Evolutionary conservation across 345 rosid species (phyloP).

Genomic region (Salix purpurea): DNA sequence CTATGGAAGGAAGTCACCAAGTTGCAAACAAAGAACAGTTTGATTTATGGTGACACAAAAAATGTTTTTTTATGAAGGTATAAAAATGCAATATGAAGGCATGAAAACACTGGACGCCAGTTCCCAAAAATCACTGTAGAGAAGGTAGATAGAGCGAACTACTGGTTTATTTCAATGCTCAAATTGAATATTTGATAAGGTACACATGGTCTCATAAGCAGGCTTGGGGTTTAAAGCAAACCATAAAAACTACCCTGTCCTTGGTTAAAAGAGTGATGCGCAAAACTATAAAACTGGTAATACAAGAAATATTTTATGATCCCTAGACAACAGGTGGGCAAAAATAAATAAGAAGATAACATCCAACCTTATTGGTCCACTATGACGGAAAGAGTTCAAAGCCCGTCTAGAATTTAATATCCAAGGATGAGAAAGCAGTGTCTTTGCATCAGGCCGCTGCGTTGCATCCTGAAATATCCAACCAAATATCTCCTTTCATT

Average conservation of each 20-base stretch:
- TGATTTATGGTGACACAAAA: background rate
- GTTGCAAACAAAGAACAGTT: background rate
- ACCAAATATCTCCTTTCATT: slow-evolving; percentile 9
- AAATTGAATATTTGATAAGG: background rate
- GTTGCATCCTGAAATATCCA: slow-evolving; percentile 75
- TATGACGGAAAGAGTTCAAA: slow-evolving; percentile 83
- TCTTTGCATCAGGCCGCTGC: slow-evolving; percentile 98
- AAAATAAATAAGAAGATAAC: background rate
- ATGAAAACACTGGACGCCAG: background rate
- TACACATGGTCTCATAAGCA: background rate
- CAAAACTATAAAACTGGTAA: background rate
- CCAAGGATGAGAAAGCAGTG: slow-evolving; percentile 99
- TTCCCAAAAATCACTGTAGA: background rate
- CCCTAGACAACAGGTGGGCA: background rate
- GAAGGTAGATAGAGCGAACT: background rate
- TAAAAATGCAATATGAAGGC: background rate
- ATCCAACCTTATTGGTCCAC: slow-evolving; percentile 65
- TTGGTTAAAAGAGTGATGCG: background rate
- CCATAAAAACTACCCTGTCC: background rate
- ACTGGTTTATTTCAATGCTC: background rate
- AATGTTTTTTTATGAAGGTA: background rate
- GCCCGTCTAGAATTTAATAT: slow-evolving; percentile 81
- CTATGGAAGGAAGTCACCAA: background rate
- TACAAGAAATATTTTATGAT: background rate
- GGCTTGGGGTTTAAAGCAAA: background rate